Evolutionary conservation across 179 eudicot genomes (phyloP).

Genomic region (Silene noctiflora): DNA sequence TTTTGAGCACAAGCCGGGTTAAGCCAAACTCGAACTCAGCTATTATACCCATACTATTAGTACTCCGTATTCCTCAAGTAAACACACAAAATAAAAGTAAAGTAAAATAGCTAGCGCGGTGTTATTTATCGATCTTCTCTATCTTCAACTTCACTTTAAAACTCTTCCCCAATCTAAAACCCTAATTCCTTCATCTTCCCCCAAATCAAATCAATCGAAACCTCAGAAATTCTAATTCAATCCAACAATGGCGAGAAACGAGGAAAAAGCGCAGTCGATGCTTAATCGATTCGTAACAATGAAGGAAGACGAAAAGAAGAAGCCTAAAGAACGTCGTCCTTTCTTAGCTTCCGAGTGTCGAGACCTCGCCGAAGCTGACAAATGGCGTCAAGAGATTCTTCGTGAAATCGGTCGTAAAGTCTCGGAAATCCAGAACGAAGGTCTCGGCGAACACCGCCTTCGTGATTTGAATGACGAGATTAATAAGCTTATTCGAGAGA

Average conservation of each 20-base stretch:
- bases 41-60: no score
- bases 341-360: slow-evolving; percentile 88
- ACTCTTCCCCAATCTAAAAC: not conserved
- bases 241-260: slow-evolving; percentile 75
- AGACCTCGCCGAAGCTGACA: slow-evolving; percentile 87
- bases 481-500: slow-evolving; percentile 72
- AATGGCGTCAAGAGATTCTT: slow-evolving; percentile 89
- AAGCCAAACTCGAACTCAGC: no score
- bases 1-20: no score
- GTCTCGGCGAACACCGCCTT: slow-evolving; percentile 80
- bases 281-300: slow-evolving; percentile 74
- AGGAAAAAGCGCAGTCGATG: slow-evolving; percentile 96
- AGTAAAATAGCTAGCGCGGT: no score
- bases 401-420: slow-evolving; percentile 85
- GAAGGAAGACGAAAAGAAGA: slow-evolving; percentile 83
- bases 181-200: not conserved
- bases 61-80: no score
- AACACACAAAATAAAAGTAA: no score
- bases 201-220: not conserved
- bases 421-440: slow-evolving; percentile 90
- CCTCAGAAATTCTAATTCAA: not conserved
- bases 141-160: no score
- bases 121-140: no score
- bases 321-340: slow-evolving; percentile 90
- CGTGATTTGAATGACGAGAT: slow-evolving; percentile 89